A percentile compares a stretch with the other conserved stretches of the same genome.
These are phyloP conservation scores for Funneliformis geosporum DNA, from an alignment of 192 early-diverging fungal species.

Conservation along the genomic window DNA sequence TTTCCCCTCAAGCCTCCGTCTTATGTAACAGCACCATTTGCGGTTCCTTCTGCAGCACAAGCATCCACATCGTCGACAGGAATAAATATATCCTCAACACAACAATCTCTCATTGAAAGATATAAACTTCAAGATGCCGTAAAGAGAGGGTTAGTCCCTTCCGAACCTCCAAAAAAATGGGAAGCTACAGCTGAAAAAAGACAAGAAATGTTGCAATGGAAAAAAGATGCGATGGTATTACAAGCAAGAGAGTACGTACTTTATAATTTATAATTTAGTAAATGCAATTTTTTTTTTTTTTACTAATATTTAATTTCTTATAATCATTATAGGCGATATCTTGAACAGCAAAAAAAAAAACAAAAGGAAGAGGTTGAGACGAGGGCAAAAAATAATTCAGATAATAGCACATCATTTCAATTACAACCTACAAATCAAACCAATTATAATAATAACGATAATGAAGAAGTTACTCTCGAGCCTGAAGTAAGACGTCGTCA, in stretches of 20 bases:
- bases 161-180: constrained; percentile 64
- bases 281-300: background rate
- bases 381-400: background rate
- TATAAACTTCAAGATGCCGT: constrained; percentile 54
- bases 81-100: constrained; percentile 35
- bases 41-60: constrained; percentile 43
- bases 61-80: constrained; percentile 36
- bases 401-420: background rate
- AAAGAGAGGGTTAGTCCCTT: constrained; percentile 36
- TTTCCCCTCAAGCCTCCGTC: constrained; percentile 5
- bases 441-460: background rate
- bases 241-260: constrained; percentile 67
- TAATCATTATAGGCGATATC: background rate
- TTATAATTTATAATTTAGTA: background rate
- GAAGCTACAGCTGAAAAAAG: constrained; percentile 57
- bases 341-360: background rate
- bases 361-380: background rate
- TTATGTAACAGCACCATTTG: constrained; percentile 31
- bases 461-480: background rate
- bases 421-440: background rate
- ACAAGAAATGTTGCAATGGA: constrained; percentile 60
- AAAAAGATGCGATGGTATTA: constrained; percentile 71
- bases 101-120: constrained; percentile 50
- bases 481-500: background rate
- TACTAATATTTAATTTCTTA: background rate